phyloP scores from a whole-genome alignment of 139 green algal species.

The Spirogloea muscicola region DNA sequence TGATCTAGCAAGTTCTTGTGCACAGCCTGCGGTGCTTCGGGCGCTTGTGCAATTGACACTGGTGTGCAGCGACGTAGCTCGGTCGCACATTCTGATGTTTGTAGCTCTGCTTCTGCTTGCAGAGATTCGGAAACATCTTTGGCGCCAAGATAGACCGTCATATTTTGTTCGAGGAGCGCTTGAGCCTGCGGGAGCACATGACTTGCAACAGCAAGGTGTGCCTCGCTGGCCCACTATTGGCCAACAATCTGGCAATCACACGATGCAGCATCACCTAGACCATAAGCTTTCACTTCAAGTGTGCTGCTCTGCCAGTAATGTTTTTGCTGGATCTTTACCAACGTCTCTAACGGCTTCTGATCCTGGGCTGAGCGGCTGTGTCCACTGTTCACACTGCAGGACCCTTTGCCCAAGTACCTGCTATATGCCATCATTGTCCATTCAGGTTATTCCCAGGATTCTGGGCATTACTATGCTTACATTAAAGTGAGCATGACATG shows the following conservation, averaged over 20 bases:
- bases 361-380: background rate
- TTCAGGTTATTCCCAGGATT: conserved; percentile 71
- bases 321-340: background rate
- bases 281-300: too few species aligned
- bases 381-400: background rate
- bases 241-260: too few species aligned
- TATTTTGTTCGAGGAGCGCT: conserved; percentile 67
- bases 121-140: conserved; percentile 42
- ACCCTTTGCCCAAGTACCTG: conserved; percentile 59
- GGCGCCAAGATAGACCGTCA: conserved; percentile 75
- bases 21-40: too few species aligned
- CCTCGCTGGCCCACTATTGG: too few species aligned
- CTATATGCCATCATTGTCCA: conserved; percentile 88
- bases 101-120: too few species aligned
- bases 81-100: too few species aligned
- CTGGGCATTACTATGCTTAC: conserved; percentile 85
- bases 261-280: too few species aligned
- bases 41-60: too few species aligned
- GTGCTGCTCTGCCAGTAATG: too few species aligned
- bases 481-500: conserved; percentile 66
- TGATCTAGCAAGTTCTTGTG: too few species aligned
- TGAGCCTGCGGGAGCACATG: conserved; percentile 76
- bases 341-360: background rate
- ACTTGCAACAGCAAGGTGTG: conserved; percentile 10
- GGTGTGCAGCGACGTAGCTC: too few species aligned